A percentile compares a stretch with the other conserved stretches of the same genome.
Evolutionary conservation across 805 yeast genomes (phyloP).

Genomic region (Candida cerambycidarum): DNA sequence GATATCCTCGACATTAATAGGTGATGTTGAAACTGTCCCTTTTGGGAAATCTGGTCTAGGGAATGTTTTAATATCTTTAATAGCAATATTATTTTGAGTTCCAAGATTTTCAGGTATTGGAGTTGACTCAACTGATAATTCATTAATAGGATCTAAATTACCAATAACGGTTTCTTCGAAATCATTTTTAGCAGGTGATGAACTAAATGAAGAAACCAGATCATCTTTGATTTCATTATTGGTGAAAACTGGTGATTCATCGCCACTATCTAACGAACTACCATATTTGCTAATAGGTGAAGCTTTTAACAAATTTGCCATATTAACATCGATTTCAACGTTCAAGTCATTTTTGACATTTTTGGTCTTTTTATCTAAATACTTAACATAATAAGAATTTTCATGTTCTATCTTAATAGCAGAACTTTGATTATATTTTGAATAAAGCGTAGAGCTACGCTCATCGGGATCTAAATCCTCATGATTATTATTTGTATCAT

Average conservation of each 20-base stretch:
- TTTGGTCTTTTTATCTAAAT: slow-evolving; percentile 9
- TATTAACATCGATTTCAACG: slow-evolving; percentile 46
- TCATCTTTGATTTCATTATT: slow-evolving; percentile 32
- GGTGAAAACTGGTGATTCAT: slow-evolving; percentile 42
- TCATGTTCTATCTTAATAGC: slow-evolving; percentile 18
- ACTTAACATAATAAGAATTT: slow-evolving; percentile 4
- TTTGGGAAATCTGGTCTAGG: slow-evolving; percentile 2
- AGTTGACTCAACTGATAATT: slow-evolving; percentile 30
- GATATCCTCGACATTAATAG: background rate
- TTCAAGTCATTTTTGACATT: slow-evolving; percentile 23
- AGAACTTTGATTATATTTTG: slow-evolving; percentile 15
- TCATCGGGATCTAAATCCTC: slow-evolving; percentile 44
- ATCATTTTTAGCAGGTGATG: slow-evolving; percentile 17
- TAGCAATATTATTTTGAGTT: background rate
- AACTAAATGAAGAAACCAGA: slow-evolving; percentile 38
- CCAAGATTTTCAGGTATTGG: slow-evolving; percentile 14
- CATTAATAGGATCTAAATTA: slow-evolving; percentile 31
- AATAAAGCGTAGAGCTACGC: slow-evolving; percentile 41
- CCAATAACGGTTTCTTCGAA: slow-evolving; percentile 8
- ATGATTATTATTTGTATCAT: slow-evolving; percentile 19
- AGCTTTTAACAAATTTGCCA: slow-evolving; percentile 38
- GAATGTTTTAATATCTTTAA: slow-evolving; percentile 2
- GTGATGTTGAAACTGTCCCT: background rate
- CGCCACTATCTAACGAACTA: slow-evolving; percentile 43
- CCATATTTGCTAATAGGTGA: slow-evolving; percentile 19